Evolutionary conservation across 768 basidiomycete species (phyloP), one percentile per base, ranked within the genome.

Genomic region (Cytidiella melzeri): DNA sequence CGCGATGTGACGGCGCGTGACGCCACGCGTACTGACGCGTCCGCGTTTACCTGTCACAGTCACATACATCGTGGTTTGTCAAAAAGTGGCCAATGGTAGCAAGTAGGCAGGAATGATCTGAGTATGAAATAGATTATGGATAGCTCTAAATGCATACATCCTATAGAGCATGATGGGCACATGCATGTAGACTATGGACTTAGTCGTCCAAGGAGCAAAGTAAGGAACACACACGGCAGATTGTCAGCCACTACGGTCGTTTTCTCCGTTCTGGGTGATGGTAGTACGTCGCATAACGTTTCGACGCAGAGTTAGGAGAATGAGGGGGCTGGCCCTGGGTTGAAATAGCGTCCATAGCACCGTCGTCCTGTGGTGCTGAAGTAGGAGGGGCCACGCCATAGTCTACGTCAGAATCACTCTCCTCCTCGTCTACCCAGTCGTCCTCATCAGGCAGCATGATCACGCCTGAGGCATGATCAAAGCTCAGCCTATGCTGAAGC

Each of bases 401-500:
- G 19, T 69, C 71, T 18, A 73, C 75, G 21, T 81, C 81, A 28
- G 70, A 72, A 47, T 73, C 70, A 43, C 65, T 68, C 21, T 69
- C 72, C 1, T 73, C 78, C 7, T 73, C 69, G 13, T 73, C 69
- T 55, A 84, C 67, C 79, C 85, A 87, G 54, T 78, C 75, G 39
- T 61, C 65, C 55, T 81, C 76, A 34, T 92, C 90, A 0, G 92
- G 90, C 2, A 94, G 68, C 74, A 85, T 84, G 55, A 94, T 94
- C 28, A 93, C 88, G 1, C 92, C 92, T 2, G 87, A 87, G 4
- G 81, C 90, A 43, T 81, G 83, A 61, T 93, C 91, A 54, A 84
- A 94, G 66, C 88, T 92, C 47, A 91, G 65, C 15, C 87, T 77
- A 59, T 87, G 84, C 45, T 66, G 67, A 41, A 80, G 57, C 9